Percentiles rank a stretch among this genome's conserved stretches.
Conservation (phyloP, 768 basidiomycete genomes). For the Calocybe gangraenosa region DNA sequence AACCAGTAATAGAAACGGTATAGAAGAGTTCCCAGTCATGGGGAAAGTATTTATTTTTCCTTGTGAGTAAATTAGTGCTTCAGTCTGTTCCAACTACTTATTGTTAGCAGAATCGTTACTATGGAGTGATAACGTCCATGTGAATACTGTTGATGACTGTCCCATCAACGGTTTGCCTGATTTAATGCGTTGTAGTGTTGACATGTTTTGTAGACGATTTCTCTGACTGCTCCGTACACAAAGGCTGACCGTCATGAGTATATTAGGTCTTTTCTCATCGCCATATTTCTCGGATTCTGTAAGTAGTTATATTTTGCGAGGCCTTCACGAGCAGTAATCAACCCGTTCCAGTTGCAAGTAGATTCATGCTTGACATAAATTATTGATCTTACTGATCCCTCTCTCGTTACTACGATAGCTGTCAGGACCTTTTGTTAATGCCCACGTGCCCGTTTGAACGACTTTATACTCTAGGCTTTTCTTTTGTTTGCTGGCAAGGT, state of each 20-base stretch:
- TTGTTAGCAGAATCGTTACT: slow-evolving; percentile 51
- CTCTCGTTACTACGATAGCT: too few relatives aligned
- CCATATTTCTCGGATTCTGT: slow-evolving; percentile 30
- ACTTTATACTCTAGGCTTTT: slow-evolving; percentile 26
- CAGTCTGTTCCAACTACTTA: too few relatives aligned
- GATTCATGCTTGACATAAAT: too few relatives aligned
- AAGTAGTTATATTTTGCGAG: too few relatives aligned
- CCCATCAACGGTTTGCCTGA: too few relatives aligned
- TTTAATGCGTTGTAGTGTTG: slow-evolving; percentile 47
- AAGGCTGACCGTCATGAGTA: background rate
- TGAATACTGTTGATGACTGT: too few relatives aligned
- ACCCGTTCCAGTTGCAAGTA: too few relatives aligned
- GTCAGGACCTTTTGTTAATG: too few relatives aligned
- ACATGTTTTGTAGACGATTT: slow-evolving; percentile 42
- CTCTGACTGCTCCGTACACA: background rate
- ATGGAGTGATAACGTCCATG: slow-evolving; percentile 41
- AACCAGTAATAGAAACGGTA: background rate
- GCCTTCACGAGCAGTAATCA: too few relatives aligned
- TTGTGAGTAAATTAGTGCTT: slow-evolving; percentile 31
- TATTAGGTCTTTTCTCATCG: slow-evolving; percentile 40
- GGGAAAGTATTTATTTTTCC: slow-evolving; percentile 50
- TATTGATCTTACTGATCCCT: too few relatives aligned
- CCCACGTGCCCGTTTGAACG: too few relatives aligned
- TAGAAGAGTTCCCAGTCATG: slow-evolving; percentile 52
- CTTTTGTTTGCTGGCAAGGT: slow-evolving; percentile 57